Evolutionary conservation across 768 basidiomycete species (phyloP).

Genomic region (Tephrocybe sp.): DNA sequence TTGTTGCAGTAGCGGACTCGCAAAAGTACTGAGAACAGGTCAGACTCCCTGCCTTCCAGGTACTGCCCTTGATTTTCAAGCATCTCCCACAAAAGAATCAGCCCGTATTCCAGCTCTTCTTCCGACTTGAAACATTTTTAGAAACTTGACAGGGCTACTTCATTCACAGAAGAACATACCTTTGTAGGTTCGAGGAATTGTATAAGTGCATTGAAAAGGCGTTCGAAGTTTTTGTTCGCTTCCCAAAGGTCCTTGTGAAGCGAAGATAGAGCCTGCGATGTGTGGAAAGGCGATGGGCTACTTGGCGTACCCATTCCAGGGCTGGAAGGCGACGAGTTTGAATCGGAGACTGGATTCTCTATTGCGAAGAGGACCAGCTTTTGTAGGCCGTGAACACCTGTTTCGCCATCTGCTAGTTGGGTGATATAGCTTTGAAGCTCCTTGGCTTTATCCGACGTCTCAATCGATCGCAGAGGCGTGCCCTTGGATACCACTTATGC

Average conservation of each 20-base stretch:
- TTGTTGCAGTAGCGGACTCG: constrained; percentile 71
- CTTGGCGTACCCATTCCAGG: constrained; percentile 47
- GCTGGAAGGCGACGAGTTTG: constrained; percentile 56
- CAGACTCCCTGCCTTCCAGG: constrained; percentile 78
- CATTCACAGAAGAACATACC: constrained; percentile 38
- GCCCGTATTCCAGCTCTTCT: constrained; percentile 69
- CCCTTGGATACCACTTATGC: constrained; percentile 48
- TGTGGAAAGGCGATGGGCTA: constrained; percentile 56
- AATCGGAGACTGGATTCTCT: constrained; percentile 51
- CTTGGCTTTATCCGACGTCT: constrained; percentile 37
- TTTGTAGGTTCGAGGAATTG: constrained; percentile 58
- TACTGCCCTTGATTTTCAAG: constrained; percentile 69
- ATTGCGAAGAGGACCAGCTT: constrained; percentile 63
- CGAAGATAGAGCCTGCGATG: constrained; percentile 39
- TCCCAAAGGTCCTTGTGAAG: constrained; percentile 67
- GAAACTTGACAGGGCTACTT: background rate
- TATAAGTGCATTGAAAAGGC: constrained; percentile 63
- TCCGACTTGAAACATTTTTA: constrained; percentile 42
- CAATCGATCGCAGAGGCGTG: constrained; percentile 38
- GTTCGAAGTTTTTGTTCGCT: constrained; percentile 66
- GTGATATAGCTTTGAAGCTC: constrained; percentile 54
- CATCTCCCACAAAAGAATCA: constrained; percentile 83
- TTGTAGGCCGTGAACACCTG: constrained; percentile 55
- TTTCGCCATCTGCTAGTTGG: constrained; percentile 51
- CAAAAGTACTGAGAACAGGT: constrained; percentile 70